These are phyloP conservation scores for Alternaria consortialis DNA, from an alignment of 2,329 filamentous ascomycete genomes.

Conservation along the genomic window DNA sequence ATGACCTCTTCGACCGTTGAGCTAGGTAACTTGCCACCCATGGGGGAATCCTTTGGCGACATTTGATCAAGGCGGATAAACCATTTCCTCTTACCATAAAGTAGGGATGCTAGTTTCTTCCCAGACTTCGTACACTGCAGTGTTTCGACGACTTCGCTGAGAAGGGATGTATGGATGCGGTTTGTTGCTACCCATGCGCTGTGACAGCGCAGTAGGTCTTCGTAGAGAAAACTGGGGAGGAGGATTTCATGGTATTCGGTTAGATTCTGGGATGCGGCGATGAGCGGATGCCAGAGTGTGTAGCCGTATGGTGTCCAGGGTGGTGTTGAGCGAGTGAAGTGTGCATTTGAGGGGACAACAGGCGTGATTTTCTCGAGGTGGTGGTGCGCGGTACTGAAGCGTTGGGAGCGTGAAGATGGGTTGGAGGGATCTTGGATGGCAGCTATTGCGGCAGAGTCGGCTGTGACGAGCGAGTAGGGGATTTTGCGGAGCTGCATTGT, in stretches of 20 bases:
- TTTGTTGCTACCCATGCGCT: slow-evolving; percentile 11
- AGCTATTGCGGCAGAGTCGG: not conserved
- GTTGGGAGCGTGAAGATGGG: slow-evolving; percentile 16
- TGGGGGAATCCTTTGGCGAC: slow-evolving; percentile 54
- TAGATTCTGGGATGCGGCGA: slow-evolving; percentile 50
- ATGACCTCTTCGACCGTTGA: slow-evolving; percentile 14
- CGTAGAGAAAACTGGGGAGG: slow-evolving; percentile 29
- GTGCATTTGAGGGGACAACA: slow-evolving; percentile 9
- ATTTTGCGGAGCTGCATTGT: slow-evolving; percentile 21
- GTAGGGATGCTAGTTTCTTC: not conserved
- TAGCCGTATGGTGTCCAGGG: slow-evolving; percentile 51
- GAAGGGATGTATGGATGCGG: not conserved
- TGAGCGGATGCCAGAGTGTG: slow-evolving; percentile 54
- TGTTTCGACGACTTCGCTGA: slow-evolving; percentile 12
- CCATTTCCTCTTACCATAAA: slow-evolving; percentile 23
- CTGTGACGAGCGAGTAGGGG: slow-evolving; percentile 16
- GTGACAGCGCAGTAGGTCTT: slow-evolving; percentile 42
- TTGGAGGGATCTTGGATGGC: slow-evolving; percentile 13
- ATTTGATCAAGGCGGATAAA: slow-evolving; percentile 57
- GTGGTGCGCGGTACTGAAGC: slow-evolving; percentile 26
- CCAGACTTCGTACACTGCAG: slow-evolving; percentile 7
- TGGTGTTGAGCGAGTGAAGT: slow-evolving; percentile 23
- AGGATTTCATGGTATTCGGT: slow-evolving; percentile 25
- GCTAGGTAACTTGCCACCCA: slow-evolving; percentile 2
- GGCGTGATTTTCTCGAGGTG: slow-evolving; percentile 11